phyloP scores from a whole-genome alignment of 2,329 filamentous ascomycete genomes.

The Hypoxylon sp. region DNA sequence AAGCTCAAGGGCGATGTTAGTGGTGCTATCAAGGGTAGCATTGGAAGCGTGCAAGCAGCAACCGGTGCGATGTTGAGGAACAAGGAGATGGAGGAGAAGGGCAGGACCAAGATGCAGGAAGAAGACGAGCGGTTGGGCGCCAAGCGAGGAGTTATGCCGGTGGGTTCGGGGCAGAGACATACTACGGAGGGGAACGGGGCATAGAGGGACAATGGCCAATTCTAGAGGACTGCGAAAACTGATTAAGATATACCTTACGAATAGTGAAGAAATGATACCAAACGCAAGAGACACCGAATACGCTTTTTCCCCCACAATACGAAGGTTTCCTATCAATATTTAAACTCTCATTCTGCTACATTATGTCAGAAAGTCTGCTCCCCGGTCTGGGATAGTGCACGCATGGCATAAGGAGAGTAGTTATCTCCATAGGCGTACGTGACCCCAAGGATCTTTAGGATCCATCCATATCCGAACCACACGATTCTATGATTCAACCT shows the following conservation, averaged over 20 bases:
- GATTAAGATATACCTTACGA: not conserved
- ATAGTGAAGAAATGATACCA: not conserved
- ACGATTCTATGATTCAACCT: not conserved
- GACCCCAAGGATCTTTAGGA: too few species aligned
- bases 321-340: too few species aligned
- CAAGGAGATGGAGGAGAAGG: slow-evolving; percentile 46
- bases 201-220: not conserved
- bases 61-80: slow-evolving; percentile 43
- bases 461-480: too few species aligned
- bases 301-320: too few species aligned
- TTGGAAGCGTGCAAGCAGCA: slow-evolving; percentile 47
- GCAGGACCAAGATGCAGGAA: slow-evolving; percentile 47
- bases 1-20: slow-evolving; percentile 49
- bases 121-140: slow-evolving; percentile 48
- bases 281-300: too few species aligned
- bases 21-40: slow-evolving; percentile 44
- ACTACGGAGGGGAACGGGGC: slow-evolving; percentile 9
- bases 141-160: slow-evolving; percentile 48
- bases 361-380: too few species aligned
- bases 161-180: slow-evolving; percentile 41
- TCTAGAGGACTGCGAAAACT: not conserved
- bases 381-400: too few species aligned
- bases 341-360: too few species aligned
- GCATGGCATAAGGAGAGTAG: too few species aligned
- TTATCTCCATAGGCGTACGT: too few species aligned